Base-by-base conservation (phyloP, 129 eudicot species). In the Flaveria trinervia region DNA sequence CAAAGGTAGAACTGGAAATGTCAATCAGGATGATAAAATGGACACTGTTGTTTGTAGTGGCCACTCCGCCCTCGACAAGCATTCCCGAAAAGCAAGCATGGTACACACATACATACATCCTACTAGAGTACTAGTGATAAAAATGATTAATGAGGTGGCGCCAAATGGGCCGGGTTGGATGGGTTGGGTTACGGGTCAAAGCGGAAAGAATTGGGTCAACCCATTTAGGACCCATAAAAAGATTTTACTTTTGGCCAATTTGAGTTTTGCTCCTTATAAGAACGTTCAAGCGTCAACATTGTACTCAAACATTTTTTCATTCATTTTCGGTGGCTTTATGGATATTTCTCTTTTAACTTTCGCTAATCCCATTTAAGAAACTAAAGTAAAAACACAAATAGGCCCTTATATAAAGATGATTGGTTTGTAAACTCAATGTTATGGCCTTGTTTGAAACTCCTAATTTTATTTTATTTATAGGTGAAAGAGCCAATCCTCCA, bases 401-500 rank as follows among this genome's bases (percentile, higher is more conserved):
- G 5, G 36, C 41, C 41, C 8, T 36, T 5, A 4, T 36, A 36
- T 36, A 36, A 36, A 36, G 0, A 36, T 36, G 41, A 36, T 5
- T 36, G 7, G 41, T 36, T 45, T 8, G 10, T 45, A 45, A 11
- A 8, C 3, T 65, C 15, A n/a, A 10, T 20, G 59, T 50, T 36
- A 12, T 26, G 6, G 55, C 39, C 2, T 59, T 13, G 28, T 48
- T 56, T 65, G 59, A 65, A 41, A 52, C n/a, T 22, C 2, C 10
- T 2, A 57, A 11, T 60, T 15, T 28, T 69, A 11, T 60, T 15
- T 28, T 69, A 25, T 70, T 52, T 69, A 65, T 78, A 95, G 99
- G 99, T 89, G 22, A 91, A 88, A 77, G 99, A 91, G 75, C 99
- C 97, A 5, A 92, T 95, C 77, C 80, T 89, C 54, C 96, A 95